Evolutionary conservation across 345 rosid species (phyloP).

Genomic region (Hibiscus tridactylites): DNA sequence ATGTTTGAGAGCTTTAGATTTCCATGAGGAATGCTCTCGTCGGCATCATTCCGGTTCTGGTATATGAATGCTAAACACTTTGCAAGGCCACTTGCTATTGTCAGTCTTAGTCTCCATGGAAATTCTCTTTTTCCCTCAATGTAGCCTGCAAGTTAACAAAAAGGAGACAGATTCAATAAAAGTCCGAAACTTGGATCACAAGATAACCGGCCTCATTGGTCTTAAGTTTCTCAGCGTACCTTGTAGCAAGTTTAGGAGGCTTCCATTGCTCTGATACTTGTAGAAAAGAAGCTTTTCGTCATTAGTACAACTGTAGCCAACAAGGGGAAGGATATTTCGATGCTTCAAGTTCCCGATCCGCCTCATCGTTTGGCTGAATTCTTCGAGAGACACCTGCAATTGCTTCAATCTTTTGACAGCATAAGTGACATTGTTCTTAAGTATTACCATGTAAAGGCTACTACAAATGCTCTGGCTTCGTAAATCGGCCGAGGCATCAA

Average conservation of each 20-base stretch:
- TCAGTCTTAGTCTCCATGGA: conserved; percentile 47
- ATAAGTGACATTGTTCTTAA: conserved; percentile 32
- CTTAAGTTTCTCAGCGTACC: conserved; percentile 20
- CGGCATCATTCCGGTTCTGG: conserved; percentile 17
- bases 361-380: conserved; percentile 36
- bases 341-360: conserved; percentile 47
- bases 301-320: conserved; percentile 40
- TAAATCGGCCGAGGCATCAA: conserved; percentile 54
- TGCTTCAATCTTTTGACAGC: conserved; percentile 53
- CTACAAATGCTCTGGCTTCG: conserved; percentile 32
- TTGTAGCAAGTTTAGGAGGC: conserved; percentile 36
- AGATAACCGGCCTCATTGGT: neutral
- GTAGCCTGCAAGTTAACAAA: conserved; percentile 29
- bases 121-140: conserved; percentile 38
- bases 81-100: conserved; percentile 39
- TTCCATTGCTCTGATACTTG: conserved; percentile 47
- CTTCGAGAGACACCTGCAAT: conserved; percentile 33
- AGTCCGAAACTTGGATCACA: neutral
- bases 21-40: conserved; percentile 37
- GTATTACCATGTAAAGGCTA: conserved; percentile 47
- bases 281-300: conserved; percentile 55
- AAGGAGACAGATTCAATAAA: neutral
- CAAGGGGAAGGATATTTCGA: conserved; percentile 47
- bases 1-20: conserved; percentile 60
- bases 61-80: conserved; percentile 45